A percentile compares a stretch with the other conserved stretches of the same genome.
phyloP scores from a whole-genome alignment of 345 rosid species.

The Brassica nigra region DNA sequence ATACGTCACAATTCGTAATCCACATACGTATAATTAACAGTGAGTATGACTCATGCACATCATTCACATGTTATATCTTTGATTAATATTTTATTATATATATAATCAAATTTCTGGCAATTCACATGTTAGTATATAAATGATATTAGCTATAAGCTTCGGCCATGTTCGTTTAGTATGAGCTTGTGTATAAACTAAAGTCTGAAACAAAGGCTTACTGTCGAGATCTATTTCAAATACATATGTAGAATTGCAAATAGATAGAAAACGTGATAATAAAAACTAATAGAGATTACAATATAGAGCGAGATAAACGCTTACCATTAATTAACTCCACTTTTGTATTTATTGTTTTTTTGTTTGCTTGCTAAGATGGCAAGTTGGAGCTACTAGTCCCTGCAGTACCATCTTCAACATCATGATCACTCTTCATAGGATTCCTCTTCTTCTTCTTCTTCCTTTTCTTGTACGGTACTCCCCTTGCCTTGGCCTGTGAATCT shows the following conservation, averaged over 20 bases:
- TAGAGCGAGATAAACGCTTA: slow-evolving; percentile 22
- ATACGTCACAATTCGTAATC: neutral
- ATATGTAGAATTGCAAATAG: slow-evolving; percentile 7
- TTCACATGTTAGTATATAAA: neutral
- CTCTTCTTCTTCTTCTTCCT: slow-evolving; percentile 69
- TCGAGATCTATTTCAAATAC: slow-evolving; percentile 1
- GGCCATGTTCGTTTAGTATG: neutral
- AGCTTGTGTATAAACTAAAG: slow-evolving; percentile 5
- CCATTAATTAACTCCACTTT: slow-evolving; percentile 34
- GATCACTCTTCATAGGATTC: slow-evolving; percentile 35
- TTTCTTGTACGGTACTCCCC: slow-evolving; percentile 91
- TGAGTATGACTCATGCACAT: neutral
- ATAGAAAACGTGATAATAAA: slow-evolving; percentile 5
- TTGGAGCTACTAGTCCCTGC: slow-evolving; percentile 38
- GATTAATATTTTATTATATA: neutral
- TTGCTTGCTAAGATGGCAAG: slow-evolving; percentile 39
- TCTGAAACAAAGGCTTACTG: neutral
- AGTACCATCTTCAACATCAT: slow-evolving; percentile 36
- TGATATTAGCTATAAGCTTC: neutral
- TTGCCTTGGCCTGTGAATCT: slow-evolving; percentile 79
- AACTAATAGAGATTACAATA: neutral
- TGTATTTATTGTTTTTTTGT: slow-evolving; percentile 32
- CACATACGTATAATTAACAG: neutral
- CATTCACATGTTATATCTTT: neutral
- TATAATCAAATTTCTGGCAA: neutral